Base-by-base conservation (phyloP, 192 early-diverging fungal species). In the Polychytrium aggregatum region DNA sequence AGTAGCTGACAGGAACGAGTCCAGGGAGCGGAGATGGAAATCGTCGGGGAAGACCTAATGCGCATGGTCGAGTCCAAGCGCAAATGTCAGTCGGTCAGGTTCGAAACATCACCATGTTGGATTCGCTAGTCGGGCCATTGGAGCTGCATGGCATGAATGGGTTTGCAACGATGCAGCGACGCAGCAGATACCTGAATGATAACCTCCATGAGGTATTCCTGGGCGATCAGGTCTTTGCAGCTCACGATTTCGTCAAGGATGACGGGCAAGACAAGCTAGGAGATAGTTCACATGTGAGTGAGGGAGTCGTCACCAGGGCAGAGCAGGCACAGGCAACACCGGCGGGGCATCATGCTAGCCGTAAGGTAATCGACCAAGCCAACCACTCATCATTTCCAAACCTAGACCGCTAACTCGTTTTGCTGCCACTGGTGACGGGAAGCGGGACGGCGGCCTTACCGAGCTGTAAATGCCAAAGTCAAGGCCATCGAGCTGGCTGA, bases 141-240 rank as follows among this genome's bases (percentile, higher is more conserved):
- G n/a, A n/a, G n/a, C n/a, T n/a, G n/a, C n/a, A n/a, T n/a, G n/a
- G n/a, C n/a, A n/a, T n/a, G n/a, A n/a, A n/a, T n/a, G n/a, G n/a
- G n/a, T n/a, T n/a, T n/a, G n/a, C n/a, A n/a, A n/a, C n/a, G n/a
- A n/a, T n/a, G n/a, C n/a, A n/a, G n/a, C n/a, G n/a, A n/a, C n/a
- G n/a, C n/a, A n/a, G n/a, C 21, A 52, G 34, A 30, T 72, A 88
- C 89, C 69, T 99, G 97, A 56, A 95, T 91, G 45, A 97, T 92
- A 20, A 91, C 92, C 62, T 99, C 97, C 92, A 99, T 96, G 27
- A 99, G 73, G 60, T 99, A 99, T 58, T 99, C 97, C 57, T 99
- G 97, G 7, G 97, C 97, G 49, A 99, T 88, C 14, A 95, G 81
- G 66, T 99, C 97, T 30, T 84, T 73, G 71, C 97, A 99, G 55